Evolutionary conservation across 495 filamentous ascomycete species (phyloP), one percentile per base, ranked within the genome.

Genomic region (Parmelia sp.): DNA sequence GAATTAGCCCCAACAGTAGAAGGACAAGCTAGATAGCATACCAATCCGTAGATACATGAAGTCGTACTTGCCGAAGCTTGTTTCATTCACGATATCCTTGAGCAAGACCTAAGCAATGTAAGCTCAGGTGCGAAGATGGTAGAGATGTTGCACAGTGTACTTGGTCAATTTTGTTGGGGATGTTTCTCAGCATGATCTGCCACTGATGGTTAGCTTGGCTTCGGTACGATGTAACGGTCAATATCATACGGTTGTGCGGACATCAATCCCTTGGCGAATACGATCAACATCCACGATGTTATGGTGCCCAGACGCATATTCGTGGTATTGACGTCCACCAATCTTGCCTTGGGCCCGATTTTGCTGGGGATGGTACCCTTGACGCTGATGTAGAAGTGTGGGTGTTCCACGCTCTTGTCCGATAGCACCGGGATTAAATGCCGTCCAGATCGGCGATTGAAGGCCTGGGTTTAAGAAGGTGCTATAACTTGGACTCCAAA

Each of bases 121-220:
- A 70, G 68, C 60, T 29, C 33, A 29, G 19, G 39, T 19, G 15
- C 29, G 58, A 29, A 36, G 73, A 37, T 29, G 72, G 36, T 25
- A 64, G 60, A 36, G 7, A 61, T 29, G 60, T 19, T 61, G 27
- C 19, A 27, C 23, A 47, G 61, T 73, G 64, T 69, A 87, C 87
- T 75, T 89, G 86, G 64, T 90, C 85, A 65, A 97, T 86, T 70
- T 90, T 90, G 75, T 96, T 96, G 7, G 94, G 94, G 60, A 97
- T 94, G 71, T 97, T 97, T 12, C 93, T 87, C 33, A 97, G 78
- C 94, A 98, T 98, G 64, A 98, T 87, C 90, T 95, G 66, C 72
- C 63, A 74, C 60, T 44, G 65, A 72, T n/a, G 74, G 69, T 60
- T 37, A 61, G 59, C 35, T 49, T 27, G 53, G 19, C 7, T 55